Percentiles rank a stretch among this genome's conserved stretches.
These are phyloP conservation scores for Phytophthora nicotianae DNA, from an alignment of 352 stramenopile genomes.

Conservation along the genomic window DNA sequence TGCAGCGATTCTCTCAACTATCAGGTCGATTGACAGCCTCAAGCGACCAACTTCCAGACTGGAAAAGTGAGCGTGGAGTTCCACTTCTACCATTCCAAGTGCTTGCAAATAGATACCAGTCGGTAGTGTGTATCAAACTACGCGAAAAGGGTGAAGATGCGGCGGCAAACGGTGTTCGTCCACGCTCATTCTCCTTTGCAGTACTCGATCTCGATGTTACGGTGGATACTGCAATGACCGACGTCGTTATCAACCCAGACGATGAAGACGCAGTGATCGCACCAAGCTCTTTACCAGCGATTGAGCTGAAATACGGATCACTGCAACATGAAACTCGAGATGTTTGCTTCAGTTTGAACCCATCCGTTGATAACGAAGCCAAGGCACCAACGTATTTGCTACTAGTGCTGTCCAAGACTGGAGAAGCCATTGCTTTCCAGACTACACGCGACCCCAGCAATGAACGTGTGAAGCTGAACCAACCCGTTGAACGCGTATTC, in stretches of 20 bases:
- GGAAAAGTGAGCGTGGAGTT: constrained; percentile 60
- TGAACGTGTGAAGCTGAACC: constrained; percentile 44
- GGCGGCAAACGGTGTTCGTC: constrained; percentile 9
- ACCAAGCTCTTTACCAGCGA: constrained; percentile 22
- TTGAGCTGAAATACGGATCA: constrained; percentile 27
- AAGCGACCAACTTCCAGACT: constrained; percentile 58
- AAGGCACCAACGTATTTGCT: constrained; percentile 40
- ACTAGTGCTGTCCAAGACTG: constrained; percentile 55
- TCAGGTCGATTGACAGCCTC: constrained; percentile 35
- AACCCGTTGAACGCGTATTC: constrained; percentile 58
- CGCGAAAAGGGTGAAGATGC: constrained; percentile 34
- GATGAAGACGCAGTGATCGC: constrained; percentile 20
- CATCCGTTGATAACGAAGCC: constrained; percentile 17
- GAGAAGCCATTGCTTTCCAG: constrained; percentile 60
- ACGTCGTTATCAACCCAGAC: constrained; percentile 26
- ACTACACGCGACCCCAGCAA: constrained; percentile 45
- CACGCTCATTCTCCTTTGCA: constrained; percentile 43
- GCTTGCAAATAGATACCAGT: constrained; percentile 45
- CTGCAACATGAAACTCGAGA: constrained; percentile 63
- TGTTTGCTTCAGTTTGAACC: constrained; percentile 50
- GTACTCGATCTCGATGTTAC: constrained; percentile 44
- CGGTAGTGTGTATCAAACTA: constrained; percentile 57
- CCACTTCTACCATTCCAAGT: constrained; percentile 59
- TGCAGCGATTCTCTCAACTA: constrained; percentile 61
- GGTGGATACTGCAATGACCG: constrained; percentile 18